Evolutionary conservation across 176 grass and related monocot species (phyloP).

Genomic region (Panicum miliaceum): DNA sequence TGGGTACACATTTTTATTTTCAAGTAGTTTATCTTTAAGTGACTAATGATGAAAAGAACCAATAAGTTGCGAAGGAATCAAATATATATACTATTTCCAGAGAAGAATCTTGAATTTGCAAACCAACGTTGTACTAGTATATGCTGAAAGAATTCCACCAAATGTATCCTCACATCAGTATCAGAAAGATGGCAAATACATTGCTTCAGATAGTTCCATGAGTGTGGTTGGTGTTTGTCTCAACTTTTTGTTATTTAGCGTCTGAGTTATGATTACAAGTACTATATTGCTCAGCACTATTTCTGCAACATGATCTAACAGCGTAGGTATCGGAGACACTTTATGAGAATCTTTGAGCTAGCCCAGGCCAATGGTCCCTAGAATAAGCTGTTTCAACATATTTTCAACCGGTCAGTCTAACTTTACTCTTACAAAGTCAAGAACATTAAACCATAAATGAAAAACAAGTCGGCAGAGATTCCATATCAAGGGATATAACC

Average conservation of each 20-base stretch:
- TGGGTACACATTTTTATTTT: not conserved
- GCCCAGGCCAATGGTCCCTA: not conserved
- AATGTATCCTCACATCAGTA: not conserved
- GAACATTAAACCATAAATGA: not conserved
- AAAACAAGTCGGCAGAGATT: not conserved
- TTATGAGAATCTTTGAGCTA: conserved; percentile 1
- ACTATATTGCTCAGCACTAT: not conserved
- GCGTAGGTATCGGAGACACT: not conserved
- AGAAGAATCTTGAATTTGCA: not conserved
- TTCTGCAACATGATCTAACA: not conserved
- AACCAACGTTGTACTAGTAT: not conserved
- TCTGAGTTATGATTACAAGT: not conserved
- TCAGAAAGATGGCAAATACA: not conserved
- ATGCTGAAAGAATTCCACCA: not conserved
- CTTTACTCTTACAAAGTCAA: not conserved
- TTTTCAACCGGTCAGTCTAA: not conserved
- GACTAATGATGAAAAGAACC: not conserved
- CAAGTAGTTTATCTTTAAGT: conserved; percentile 3
- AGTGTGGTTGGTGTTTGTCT: not conserved
- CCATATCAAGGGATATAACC: not conserved
- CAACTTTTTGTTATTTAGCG: not conserved
- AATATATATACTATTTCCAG: not conserved
- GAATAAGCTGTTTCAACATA: not conserved
- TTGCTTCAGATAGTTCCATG: not conserved
- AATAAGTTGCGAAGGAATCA: not conserved